Evolutionary conservation across 1,284 basidiomycete genomes (phyloP), one percentile per base, ranked within the genome.

Genomic region (Hypsizygus ulmarius): DNA sequence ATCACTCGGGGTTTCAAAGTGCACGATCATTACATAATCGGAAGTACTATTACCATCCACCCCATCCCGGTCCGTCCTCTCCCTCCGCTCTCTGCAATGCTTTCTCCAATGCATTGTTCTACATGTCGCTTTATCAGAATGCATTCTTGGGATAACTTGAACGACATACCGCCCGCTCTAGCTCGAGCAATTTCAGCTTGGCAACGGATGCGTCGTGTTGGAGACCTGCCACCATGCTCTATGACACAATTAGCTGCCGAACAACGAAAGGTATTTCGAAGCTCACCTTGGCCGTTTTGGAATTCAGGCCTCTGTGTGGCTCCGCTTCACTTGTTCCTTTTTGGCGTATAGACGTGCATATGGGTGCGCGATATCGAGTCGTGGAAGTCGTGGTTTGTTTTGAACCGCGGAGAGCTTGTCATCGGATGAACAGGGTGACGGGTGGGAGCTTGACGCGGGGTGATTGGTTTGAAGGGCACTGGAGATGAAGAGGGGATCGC

Each of bases 181-280:
- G 69, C 58, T 87, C 84, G 32, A 83, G 69, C 19, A 86, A 65
- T 51, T 81, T 84, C 39, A 84, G 60, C 49, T 78, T 80, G 7
- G 77, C 65, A 6, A 79, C 66, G 1, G 75, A 72, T 2, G 74
- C 70, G 51, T 88, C 84, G 55, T 84, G 74, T 43, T 87, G 81
- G 2, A 88, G 70, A 12, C 81, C 82, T 0, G 84, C 72, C 1
- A 87, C 80, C 79, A 85, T 85, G 53, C 84, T 84, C 84, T 87
- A 55, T 7, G 25, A 32, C 28, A 49, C 21, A 10, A 3, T 30
- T 29, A 11, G 4, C 42, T n/a, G 33, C 45, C 28, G 45, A 37
- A 10, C 9, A 11, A 19, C 5, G 14, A 41, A 14, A 42, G 30
- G 19, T 39, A 2, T 0, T 25, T 11, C 15, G 6, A 3, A 3